Conservation (phyloP, 2,329 filamentous ascomycete species). For the Daldinia sp. region DNA sequence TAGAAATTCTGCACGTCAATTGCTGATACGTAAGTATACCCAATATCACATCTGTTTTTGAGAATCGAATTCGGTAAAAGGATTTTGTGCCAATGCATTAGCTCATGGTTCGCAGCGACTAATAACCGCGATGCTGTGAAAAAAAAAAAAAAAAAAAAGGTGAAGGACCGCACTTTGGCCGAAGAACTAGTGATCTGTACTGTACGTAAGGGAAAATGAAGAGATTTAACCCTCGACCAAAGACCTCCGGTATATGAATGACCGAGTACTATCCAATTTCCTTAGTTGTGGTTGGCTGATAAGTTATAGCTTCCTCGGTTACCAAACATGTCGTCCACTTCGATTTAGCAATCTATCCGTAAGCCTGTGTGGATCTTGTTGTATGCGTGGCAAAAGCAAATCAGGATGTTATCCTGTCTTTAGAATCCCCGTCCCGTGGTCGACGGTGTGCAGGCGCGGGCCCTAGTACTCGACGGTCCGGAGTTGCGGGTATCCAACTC, state of each 20-base stretch:
- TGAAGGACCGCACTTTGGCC: neutral
- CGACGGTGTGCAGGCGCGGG: conserved; percentile 31
- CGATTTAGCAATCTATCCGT: conserved; percentile 24
- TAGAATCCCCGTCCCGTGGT: conserved; percentile 17
- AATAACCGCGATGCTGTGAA: neutral
- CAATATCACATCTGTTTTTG: neutral
- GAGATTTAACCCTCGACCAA: conserved; percentile 19
- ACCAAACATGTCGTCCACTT: conserved; percentile 19
- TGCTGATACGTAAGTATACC: neutral
- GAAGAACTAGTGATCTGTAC: conserved; percentile 13
- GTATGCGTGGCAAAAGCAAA: conserved; percentile 31
- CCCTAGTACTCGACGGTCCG: conserved; percentile 31
- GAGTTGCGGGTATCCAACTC: conserved; percentile 29
- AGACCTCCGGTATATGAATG: conserved; percentile 17
- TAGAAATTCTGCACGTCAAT: neutral
- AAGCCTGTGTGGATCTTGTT: conserved; percentile 28
- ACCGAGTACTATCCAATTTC: conserved; percentile 26
- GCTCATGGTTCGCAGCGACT: conserved; percentile 4
- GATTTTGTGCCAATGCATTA: conserved; percentile 9
- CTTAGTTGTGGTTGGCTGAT: conserved; percentile 26
- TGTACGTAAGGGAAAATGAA: conserved; percentile 17
- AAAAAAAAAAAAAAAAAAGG: neutral
- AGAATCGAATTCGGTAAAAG: neutral
- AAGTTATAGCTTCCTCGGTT: conserved; percentile 1
- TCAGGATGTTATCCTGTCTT: conserved; percentile 16